phyloP scores from a whole-genome alignment of 768 basidiomycete species.

The Mycena kentingensis region DNA sequence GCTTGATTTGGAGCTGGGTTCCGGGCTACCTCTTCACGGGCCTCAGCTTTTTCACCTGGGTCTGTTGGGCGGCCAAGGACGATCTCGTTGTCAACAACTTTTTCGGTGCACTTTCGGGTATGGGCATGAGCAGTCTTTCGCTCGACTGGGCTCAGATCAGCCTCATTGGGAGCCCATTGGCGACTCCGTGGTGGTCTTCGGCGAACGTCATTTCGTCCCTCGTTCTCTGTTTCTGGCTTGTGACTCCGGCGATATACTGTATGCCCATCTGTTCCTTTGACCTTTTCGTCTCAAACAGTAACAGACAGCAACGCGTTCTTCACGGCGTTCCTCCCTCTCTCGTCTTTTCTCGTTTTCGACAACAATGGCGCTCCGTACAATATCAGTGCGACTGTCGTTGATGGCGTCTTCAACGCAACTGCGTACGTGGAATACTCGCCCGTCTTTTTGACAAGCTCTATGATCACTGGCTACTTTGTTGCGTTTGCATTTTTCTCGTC shows the following conservation, averaged over 20 bases:
- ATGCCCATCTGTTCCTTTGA: slow-evolving; percentile 28
- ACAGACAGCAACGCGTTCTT: slow-evolving; percentile 73
- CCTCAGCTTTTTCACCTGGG: slow-evolving; percentile 85
- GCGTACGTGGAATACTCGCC: slow-evolving; percentile 82
- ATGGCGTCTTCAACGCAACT: slow-evolving; percentile 62
- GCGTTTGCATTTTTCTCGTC: slow-evolving; percentile 78
- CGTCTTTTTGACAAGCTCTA: slow-evolving; percentile 66
- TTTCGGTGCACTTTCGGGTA: slow-evolving; percentile 70
- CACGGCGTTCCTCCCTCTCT: slow-evolving; percentile 73
- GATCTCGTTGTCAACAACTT: slow-evolving; percentile 70
- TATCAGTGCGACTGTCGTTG: slow-evolving; percentile 56
- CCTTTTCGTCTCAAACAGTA: neutral
- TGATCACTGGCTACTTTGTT: slow-evolving; percentile 69
- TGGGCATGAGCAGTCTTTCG: slow-evolving; percentile 81
- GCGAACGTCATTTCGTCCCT: slow-evolving; percentile 68
- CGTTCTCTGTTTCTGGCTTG: slow-evolving; percentile 71
- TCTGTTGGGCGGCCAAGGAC: slow-evolving; percentile 85
- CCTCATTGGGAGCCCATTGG: slow-evolving; percentile 73
- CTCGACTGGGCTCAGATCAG: slow-evolving; percentile 88
- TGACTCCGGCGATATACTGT: slow-evolving; percentile 77
- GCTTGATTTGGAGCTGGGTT: slow-evolving; percentile 74
- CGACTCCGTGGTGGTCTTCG: slow-evolving; percentile 91
- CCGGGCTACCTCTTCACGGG: slow-evolving; percentile 87
- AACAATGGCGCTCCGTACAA: slow-evolving; percentile 75
- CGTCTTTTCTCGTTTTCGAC: slow-evolving; percentile 63